Base-by-base conservation (phyloP, 257 asterid genomes). In the Henckelia pumila region DNA sequence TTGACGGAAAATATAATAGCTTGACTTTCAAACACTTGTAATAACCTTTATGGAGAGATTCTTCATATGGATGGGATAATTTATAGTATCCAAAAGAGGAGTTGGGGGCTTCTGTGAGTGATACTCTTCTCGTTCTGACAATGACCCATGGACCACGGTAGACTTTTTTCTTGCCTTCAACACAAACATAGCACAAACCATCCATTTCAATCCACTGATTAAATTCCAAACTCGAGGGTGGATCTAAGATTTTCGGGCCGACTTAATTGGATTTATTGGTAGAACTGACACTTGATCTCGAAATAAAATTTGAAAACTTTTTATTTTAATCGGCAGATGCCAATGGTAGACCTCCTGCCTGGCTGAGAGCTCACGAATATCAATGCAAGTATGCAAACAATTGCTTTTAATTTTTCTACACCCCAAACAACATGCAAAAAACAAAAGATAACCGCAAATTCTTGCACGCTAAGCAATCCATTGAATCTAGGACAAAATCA, bases 1-100 rank as follows among this genome's bases (percentile, higher is more conserved):
- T 37, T 11, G 47, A 37, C 4, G 11, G 17, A 37, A 37, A 37
- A 37, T 2, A 10, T 37, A 33, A 22, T 4, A 21, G 6, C 24
- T 8, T 8, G 17, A 16, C 1, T 16, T 65, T 49, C 4, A 1
- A 56, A 33, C 24, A 59, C 23, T 40, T 40, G 29, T 13, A 28
- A 5, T 76, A 93, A 93, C 98, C 98, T 93, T 93, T 8, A 70
- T 29, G 19, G 98, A 89, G 25, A 93, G 96, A 77, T 90, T 93
- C 71, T 93, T 93, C 95, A 90, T 86, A 80, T 93, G 98, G 78
- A 93, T 81, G 21, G 98, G 98, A 75, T 83, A 90, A 76, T 90
- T 89, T 69, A 93, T 78, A 2, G 97, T 93, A 82, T 93, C 98
- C 83, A 93, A 59, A 64, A 93, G 87, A 59, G 98, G 99, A 72